Evolutionary conservation across 2,329 filamentous ascomycete species (phyloP).

Genomic region (Pseudogymnoascus sp.): DNA sequence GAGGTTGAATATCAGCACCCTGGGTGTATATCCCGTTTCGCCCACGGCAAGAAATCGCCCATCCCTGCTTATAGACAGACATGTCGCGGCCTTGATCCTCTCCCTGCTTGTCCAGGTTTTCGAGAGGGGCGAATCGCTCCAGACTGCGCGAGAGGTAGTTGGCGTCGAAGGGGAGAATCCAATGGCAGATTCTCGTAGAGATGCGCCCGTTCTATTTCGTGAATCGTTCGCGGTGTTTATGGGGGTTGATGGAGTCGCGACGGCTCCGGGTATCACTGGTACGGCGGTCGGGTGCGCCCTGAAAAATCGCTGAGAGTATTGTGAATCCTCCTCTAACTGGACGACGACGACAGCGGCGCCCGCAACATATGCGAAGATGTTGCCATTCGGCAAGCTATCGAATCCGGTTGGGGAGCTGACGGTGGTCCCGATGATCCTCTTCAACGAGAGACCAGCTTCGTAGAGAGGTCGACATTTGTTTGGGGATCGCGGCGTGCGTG

Average conservation of each 20-base stretch:
- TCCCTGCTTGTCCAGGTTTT: constrained; percentile 84
- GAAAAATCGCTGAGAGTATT: constrained; percentile 74
- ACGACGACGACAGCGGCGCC: constrained; percentile 90
- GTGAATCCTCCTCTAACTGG: constrained; percentile 58
- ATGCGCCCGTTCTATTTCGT: constrained; percentile 45
- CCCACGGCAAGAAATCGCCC: constrained; percentile 83
- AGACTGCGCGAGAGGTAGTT: constrained; percentile 35
- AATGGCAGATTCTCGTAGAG: constrained; percentile 38
- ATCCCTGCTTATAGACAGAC: constrained; percentile 78
- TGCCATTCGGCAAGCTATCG: constrained; percentile 62
- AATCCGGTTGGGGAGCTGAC: constrained; percentile 78
- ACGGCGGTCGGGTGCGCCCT: constrained; percentile 71
- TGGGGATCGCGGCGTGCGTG: constrained; percentile 56
- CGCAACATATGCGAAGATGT: constrained; percentile 78
- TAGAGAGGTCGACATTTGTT: constrained; percentile 36
- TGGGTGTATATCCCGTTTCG: constrained; percentile 87
- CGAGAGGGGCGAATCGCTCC: constrained; percentile 53
- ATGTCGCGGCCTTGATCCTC: constrained; percentile 88
- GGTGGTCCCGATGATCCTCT: constrained; percentile 84
- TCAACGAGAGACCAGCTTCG: constrained; percentile 60
- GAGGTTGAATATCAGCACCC: constrained; percentile 82
- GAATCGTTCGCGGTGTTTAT: constrained; percentile 54
- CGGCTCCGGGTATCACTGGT: constrained; percentile 48
- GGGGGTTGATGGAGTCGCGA: constrained; percentile 45
- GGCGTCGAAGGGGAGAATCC: constrained; percentile 30